Evolutionary conservation across 495 filamentous ascomycete species (phyloP).

Genomic region (Massariosphaeria phaeospora): DNA sequence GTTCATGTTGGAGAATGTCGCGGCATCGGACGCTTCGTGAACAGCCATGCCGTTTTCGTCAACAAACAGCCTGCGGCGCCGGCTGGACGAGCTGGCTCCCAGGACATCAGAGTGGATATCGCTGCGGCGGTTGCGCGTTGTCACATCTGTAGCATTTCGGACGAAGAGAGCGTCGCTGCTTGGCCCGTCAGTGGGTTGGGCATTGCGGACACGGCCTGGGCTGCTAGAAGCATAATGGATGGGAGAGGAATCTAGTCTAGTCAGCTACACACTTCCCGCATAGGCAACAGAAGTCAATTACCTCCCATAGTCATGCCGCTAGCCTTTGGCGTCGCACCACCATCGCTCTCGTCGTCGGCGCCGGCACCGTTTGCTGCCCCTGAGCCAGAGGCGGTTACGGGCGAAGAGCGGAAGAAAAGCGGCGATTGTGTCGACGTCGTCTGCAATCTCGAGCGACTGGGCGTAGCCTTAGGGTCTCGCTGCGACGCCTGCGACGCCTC

Average conservation of each 20-base stretch:
- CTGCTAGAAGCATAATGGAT: conserved; percentile 84
- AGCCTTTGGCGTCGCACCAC: conserved; percentile 72
- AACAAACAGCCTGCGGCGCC: conserved; percentile 69
- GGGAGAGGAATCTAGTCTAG: conserved; percentile 71
- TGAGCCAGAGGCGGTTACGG: conserved; percentile 47
- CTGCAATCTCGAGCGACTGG: conserved; percentile 29
- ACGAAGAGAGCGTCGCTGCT: conserved; percentile 87
- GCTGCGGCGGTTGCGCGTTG: conserved; percentile 56
- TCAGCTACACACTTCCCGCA: neutral
- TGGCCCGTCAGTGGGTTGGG: conserved; percentile 55
- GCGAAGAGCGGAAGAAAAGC: conserved; percentile 76
- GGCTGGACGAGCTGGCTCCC: conserved; percentile 50
- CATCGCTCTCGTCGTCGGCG: conserved; percentile 62
- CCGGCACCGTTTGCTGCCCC: conserved; percentile 54
- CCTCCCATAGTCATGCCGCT: conserved; percentile 58
- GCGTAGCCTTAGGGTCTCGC: conserved; percentile 42
- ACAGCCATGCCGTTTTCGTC: conserved; percentile 75
- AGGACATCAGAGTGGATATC: conserved; percentile 77
- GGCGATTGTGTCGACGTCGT: conserved; percentile 63
- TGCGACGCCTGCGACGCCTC: conserved; percentile 47
- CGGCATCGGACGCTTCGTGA: conserved; percentile 64
- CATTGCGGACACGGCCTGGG: conserved; percentile 52
- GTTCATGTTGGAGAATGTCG: conserved; percentile 80
- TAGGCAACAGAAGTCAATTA: conserved; percentile 38
- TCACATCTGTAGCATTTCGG: conserved; percentile 49